These are phyloP conservation scores for Oxyria digyna DNA, from an alignment of 148 eudicot genomes.

Conservation along the genomic window DNA sequence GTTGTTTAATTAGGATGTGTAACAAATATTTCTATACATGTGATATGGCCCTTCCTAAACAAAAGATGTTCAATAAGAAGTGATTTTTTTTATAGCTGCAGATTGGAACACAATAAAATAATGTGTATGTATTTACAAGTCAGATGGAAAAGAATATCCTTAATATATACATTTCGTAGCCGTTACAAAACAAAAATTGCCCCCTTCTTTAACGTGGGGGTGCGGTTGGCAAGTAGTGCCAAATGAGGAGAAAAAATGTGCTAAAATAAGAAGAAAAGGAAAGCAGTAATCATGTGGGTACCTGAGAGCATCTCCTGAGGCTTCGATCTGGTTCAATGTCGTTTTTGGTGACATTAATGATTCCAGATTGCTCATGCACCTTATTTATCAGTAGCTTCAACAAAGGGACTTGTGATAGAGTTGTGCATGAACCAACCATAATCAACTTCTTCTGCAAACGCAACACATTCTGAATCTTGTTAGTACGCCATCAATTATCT, in stretches of 20 bases:
- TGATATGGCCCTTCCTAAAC: too few species aligned
- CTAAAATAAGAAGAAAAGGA: neutral
- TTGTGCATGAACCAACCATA: constrained; percentile 87
- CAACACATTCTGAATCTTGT: neutral
- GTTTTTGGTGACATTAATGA: constrained; percentile 40
- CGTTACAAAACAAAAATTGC: neutral
- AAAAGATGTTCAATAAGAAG: too few species aligned
- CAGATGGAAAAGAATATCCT: neutral
- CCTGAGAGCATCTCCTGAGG: constrained; percentile 61
- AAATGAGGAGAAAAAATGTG: neutral
- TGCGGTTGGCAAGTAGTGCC: neutral
- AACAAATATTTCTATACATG: too few species aligned
- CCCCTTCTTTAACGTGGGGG: neutral
- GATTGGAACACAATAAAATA: neutral
- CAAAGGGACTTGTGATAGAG: constrained; percentile 73
- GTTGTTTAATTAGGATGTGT: too few species aligned
- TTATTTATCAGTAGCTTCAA: constrained; percentile 80
- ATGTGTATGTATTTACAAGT: neutral
- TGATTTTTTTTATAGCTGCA: neutral
- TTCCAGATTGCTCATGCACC: constrained; percentile 64
- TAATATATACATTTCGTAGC: neutral
- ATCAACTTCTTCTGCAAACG: constrained; percentile 73
- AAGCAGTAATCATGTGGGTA: neutral
- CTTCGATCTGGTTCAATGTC: constrained; percentile 36
- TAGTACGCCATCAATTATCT: neutral